Conservation (phyloP, 257 asterid species). For the Apocynum venetum region DNA sequence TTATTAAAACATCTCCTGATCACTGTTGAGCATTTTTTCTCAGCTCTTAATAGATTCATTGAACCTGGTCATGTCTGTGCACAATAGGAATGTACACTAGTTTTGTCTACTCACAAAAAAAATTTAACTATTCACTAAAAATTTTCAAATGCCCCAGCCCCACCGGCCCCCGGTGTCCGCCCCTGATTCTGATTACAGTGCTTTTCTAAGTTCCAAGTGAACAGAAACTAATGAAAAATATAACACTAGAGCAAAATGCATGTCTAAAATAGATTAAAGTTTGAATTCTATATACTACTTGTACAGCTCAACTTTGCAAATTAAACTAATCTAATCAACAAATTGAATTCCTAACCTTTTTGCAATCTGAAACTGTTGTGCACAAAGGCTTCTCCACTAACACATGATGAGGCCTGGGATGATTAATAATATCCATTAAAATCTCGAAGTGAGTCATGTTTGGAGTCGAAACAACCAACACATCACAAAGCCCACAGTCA, state of each 20-base stretch:
- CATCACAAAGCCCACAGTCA: slow-evolving; percentile 74
- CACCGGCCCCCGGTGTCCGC: no score
- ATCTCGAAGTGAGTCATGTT: slow-evolving; percentile 94
- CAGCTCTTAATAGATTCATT: no score
- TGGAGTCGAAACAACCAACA: slow-evolving; percentile 71
- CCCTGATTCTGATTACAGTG: no score
- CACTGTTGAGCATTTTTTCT: no score
- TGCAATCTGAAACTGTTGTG: slow-evolving; percentile 75
- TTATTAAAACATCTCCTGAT: no score
- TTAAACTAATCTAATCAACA: background rate
- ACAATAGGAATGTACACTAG: no score
- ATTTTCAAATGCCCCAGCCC: no score
- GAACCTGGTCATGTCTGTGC: no score
- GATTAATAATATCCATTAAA: slow-evolving; percentile 66
- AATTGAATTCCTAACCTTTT: slow-evolving; percentile 39
- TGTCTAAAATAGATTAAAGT: background rate
- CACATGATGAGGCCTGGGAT: slow-evolving; percentile 78
- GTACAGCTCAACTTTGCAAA: background rate
- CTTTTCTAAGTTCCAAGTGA: background rate
- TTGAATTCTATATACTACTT: background rate
- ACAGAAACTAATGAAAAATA: background rate
- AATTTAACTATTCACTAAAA: no score
- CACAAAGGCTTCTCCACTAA: slow-evolving; percentile 96
- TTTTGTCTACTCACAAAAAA: no score
- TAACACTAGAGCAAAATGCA: background rate